Base-by-base conservation (phyloP, 2,329 filamentous ascomycete genomes). In the Chalara sp. region DNA sequence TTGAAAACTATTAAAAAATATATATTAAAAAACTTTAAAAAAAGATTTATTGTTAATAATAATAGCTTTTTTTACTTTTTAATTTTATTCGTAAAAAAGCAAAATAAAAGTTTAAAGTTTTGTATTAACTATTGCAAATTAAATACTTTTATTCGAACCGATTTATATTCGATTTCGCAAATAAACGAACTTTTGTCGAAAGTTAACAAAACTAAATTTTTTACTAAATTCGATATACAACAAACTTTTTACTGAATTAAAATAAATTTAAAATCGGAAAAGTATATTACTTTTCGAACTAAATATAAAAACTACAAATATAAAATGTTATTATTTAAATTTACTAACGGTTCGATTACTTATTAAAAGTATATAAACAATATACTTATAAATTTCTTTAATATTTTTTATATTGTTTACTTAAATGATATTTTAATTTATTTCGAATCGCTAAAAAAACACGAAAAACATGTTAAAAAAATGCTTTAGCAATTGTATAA, bases 311-410 rank as follows among this genome's bases (percentile, higher is more conserved):
- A 37, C 33, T 37, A 37, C 33, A 37, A 37, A n/a, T 37, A n/a
- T 37, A 37, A 44, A 33, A 31, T 54, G 8, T 5, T 54, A 6
- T 48, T 42, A 7, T 54, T 54, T 41, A 39, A 43, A 11, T n/a
- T 51, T 1, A 46, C 42, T 11, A 54, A 51, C 21, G 28, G 46
- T 6, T 46, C 46, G 6, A 32, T 32, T 4, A 51, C 43, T 11
- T 51, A 30, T 32, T 37, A 51, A 35, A 6, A n/a, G 2, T 51
- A 51, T 47, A 51, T 54, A 41, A 51, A 54, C 28, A 39, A 54
- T 47, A 41, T 49, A 35, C 21, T 51, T 2, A 30, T 48, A 6
- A 32, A 48, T 11, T 51, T 32, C 29, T 37, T 51, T 13, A 32
- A 54, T 32, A 28, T 29, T 4, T 51, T 51, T 44, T 51, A 33